phyloP scores from a whole-genome alignment of 176 grass and related monocot species.

The Alloteropsis semialata region DNA sequence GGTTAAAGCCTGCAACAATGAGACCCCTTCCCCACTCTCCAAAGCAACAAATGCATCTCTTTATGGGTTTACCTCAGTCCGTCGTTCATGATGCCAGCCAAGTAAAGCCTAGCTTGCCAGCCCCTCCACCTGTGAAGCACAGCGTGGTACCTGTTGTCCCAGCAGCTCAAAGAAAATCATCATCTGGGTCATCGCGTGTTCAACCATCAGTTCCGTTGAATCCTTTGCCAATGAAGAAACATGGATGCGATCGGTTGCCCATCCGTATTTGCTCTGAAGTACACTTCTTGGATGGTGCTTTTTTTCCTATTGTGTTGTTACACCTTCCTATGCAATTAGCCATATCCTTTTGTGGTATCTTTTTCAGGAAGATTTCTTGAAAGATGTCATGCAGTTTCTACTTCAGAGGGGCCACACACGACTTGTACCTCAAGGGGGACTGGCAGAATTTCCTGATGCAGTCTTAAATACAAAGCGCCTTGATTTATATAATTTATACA shows the following conservation, averaged over 20 bases:
- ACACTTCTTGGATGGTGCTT: constrained; percentile 6
- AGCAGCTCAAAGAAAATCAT: constrained; percentile 42
- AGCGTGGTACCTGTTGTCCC: constrained; percentile 5
- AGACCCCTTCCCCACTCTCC: constrained; percentile 54
- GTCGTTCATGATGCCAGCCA: constrained; percentile 31
- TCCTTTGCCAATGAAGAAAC: constrained; percentile 76
- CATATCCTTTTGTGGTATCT: not conserved
- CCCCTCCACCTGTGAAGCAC: constrained; percentile 40
- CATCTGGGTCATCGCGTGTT: constrained; percentile 2
- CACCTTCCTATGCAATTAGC: not conserved
- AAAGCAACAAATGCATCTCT: constrained; percentile 47
- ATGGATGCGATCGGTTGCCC: constrained; percentile 48
- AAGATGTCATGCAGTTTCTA: constrained; percentile 77
- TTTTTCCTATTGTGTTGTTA: constrained; percentile 4
- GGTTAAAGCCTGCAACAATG: constrained; percentile 50
- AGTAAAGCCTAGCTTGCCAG: constrained; percentile 18
- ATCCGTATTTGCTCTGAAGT: constrained; percentile 59
- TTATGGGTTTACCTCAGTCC: constrained; percentile 21
- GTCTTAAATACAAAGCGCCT: constrained; percentile 75
- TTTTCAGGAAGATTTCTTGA: constrained; percentile 72
- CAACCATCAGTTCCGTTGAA: constrained; percentile 39
- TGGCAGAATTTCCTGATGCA: constrained; percentile 68
- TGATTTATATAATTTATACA: constrained; percentile 83
- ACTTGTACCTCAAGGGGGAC: constrained; percentile 68
- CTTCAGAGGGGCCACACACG: constrained; percentile 52